Percentiles rank a stretch among this genome's conserved stretches.
Conservation (phyloP, 2,329 filamentous ascomycete genomes). For the Xylaria sp. region DNA sequence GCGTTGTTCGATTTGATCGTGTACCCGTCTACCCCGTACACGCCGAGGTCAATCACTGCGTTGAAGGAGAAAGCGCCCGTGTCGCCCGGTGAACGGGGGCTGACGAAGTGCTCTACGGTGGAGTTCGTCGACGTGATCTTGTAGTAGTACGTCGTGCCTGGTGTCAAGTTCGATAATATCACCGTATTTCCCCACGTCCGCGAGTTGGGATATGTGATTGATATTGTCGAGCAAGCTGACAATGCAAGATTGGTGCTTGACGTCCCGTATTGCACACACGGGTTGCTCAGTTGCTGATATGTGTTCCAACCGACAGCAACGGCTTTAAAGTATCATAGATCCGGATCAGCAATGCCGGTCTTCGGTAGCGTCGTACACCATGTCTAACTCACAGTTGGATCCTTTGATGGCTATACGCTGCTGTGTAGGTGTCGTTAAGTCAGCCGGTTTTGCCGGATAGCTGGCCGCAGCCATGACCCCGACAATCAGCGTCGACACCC, state of each 20-base stretch:
- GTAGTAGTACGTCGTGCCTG: conserved; percentile 69
- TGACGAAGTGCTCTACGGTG: conserved; percentile 63
- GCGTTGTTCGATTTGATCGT: conserved; percentile 56
- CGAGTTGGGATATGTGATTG: conserved; percentile 63
- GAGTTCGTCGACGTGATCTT: conserved; percentile 67
- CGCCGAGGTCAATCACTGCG: conserved; percentile 64
- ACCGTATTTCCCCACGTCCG: conserved; percentile 64
- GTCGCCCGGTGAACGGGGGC: conserved; percentile 64
- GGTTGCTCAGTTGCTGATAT: conserved; percentile 56
- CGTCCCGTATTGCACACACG: conserved; percentile 64
- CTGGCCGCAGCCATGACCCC: conserved; percentile 47
- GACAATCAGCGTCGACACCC: conserved; percentile 44
- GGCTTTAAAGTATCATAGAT: conserved; percentile 48
- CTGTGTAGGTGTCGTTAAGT: conserved; percentile 64
- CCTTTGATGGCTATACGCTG: conserved; percentile 63
- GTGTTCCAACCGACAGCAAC: conserved; percentile 68
- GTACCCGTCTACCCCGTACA: conserved; percentile 64
- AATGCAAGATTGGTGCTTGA: conserved; percentile 52
- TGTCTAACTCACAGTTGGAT: conserved; percentile 54
- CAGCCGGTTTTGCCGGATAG: conserved; percentile 58
- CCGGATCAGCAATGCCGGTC: conserved; percentile 18
- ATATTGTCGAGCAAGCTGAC: conserved; percentile 57
- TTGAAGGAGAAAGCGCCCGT: conserved; percentile 63
- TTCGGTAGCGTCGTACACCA: background rate
- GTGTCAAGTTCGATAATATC: conserved; percentile 55